These are phyloP conservation scores for Styphnolobium japonicum DNA, from an alignment of 306 rosid species.

Conservation along the genomic window DNA sequence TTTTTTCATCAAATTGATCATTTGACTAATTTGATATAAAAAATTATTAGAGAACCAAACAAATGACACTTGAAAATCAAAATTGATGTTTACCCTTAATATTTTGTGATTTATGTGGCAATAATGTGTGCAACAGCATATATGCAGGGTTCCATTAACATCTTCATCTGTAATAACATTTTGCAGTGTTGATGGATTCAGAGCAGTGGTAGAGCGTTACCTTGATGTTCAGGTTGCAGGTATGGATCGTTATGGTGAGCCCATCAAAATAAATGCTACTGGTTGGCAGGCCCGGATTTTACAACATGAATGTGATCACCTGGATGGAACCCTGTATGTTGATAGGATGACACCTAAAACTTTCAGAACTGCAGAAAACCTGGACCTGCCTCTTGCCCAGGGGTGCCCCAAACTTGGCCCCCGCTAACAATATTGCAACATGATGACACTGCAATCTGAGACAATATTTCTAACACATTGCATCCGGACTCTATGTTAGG, in stretches of 20 bases:
- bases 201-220: conserved; percentile 64
- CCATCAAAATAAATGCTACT: conserved; percentile 55
- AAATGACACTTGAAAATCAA: no score
- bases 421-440: no score
- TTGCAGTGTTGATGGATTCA: conserved; percentile 61
- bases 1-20: no score
- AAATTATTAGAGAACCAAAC: no score
- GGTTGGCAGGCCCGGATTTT: conserved; percentile 92
- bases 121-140: neutral
- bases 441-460: no score
- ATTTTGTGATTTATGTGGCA: neutral
- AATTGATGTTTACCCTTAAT: no score
- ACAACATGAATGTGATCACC: conserved; percentile 87
- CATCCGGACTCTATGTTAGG: no score
- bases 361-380: conserved; percentile 60
- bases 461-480: no score
- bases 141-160: neutral
- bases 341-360: conserved; percentile 78
- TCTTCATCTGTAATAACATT: neutral
- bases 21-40: no score
- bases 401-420: conserved; percentile 74
- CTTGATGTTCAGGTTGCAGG: conserved; percentile 78
- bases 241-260: conserved; percentile 60
- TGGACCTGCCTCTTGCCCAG: conserved; percentile 59
- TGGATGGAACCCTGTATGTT: conserved; percentile 74